phyloP scores from a whole-genome alignment of 2,329 filamentous ascomycete species.

The Fusarium subglutinans region DNA sequence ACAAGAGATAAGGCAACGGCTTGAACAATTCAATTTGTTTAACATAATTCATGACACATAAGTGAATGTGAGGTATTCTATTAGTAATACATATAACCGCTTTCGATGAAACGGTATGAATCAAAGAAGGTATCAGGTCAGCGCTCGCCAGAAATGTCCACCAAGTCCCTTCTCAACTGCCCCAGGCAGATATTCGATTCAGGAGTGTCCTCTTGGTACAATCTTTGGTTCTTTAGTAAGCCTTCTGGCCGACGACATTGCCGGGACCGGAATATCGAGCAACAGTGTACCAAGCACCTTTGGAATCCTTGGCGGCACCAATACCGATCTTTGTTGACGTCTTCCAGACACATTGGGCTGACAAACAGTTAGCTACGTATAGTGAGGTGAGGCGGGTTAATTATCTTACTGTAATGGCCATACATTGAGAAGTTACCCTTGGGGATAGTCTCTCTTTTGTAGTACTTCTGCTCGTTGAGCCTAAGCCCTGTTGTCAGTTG shows the following conservation, averaged over 20 bases:
- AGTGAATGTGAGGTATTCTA: slow-evolving; percentile 14
- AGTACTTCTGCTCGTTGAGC: slow-evolving; percentile 31
- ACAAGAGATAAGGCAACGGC: too few relatives aligned
- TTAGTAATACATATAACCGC: slow-evolving; percentile 12
- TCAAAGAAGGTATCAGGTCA: slow-evolving; percentile 25
- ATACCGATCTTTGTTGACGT: slow-evolving; percentile 46
- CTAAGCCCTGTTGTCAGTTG: background rate
- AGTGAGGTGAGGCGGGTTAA: rapidly evolving
- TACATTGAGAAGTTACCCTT: slow-evolving; percentile 37
- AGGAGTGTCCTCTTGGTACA: rapidly evolving
- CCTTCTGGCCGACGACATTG: slow-evolving; percentile 44
- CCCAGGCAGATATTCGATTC: background rate
- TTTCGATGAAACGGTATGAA: background rate
- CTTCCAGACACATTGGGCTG: slow-evolving; percentile 47
- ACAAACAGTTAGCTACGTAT: background rate
- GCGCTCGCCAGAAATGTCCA: background rate
- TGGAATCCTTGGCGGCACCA: slow-evolving; percentile 39
- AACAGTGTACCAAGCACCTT: slow-evolving; percentile 46
- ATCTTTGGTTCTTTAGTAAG: slow-evolving; percentile 28
- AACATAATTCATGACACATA: slow-evolving; percentile 2
- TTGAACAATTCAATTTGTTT: background rate
- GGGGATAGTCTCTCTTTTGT: slow-evolving; percentile 33
- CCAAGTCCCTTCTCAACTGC: background rate
- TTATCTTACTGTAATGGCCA: slow-evolving; percentile 43
- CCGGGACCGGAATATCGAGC: slow-evolving; percentile 48